phyloP scores from a whole-genome alignment of 2,329 filamentous ascomycete species.

The Paecilomyces dactylethromorphus region DNA sequence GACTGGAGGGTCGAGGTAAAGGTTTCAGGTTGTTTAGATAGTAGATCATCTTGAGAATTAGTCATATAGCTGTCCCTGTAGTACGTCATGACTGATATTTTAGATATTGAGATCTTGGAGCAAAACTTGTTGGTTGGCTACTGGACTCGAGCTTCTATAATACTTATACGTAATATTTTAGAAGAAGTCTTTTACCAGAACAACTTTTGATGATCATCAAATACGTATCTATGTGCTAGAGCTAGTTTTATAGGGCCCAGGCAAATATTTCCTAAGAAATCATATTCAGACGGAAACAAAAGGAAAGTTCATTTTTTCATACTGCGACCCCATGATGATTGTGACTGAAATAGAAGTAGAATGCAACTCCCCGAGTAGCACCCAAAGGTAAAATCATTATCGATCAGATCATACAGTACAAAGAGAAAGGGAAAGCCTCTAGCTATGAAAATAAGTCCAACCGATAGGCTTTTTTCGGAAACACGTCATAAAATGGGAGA shows the following conservation, averaged over 20 bases:
- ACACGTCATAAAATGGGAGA: constrained; percentile 21
- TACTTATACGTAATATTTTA: no score
- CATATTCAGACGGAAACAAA: neutral
- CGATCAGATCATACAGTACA: constrained; percentile 31
- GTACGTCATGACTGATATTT: no score
- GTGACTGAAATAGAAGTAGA: constrained; percentile 19
- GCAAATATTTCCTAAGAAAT: neutral
- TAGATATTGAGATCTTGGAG: no score
- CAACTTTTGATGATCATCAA: neutral
- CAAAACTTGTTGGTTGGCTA: no score
- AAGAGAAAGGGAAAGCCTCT: constrained; percentile 21
- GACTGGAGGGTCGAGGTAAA: no score
- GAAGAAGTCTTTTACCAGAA: neutral
- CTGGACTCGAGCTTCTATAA: no score
- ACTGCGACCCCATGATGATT: constrained; percentile 4
- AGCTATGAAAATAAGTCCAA: constrained; percentile 21
- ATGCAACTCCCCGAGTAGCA: constrained; percentile 20
- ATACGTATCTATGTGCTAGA: neutral
- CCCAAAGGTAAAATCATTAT: constrained; percentile 30
- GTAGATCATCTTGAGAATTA: no score
- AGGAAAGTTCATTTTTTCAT: neutral
- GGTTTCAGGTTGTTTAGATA: no score
- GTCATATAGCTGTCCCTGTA: no score
- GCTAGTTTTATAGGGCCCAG: neutral
- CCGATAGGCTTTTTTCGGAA: constrained; percentile 20